Evolutionary conservation across 1,139 yeast genomes (phyloP).

Genomic region (Debaryomyces subglobosus): DNA sequence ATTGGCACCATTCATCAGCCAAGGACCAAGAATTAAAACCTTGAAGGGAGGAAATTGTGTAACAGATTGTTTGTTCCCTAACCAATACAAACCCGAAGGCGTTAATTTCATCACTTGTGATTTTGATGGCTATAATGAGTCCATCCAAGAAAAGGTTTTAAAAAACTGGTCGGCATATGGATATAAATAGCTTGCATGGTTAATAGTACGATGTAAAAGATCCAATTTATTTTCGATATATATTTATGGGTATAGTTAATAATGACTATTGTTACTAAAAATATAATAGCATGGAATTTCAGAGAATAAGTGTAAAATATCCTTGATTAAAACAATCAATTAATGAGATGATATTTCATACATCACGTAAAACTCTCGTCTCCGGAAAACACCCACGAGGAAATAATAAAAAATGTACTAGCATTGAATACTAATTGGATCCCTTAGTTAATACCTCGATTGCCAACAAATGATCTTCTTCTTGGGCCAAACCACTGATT

Average conservation of each 20-base stretch:
- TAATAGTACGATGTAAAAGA: not conserved
- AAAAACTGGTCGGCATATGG: slow-evolving; percentile 1
- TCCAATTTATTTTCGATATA: not conserved
- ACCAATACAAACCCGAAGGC: slow-evolving; percentile 13
- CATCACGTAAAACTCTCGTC: too few relatives aligned
- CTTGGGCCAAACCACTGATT: slow-evolving; percentile 60
- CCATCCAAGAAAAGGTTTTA: not conserved
- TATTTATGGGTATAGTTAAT: not conserved
- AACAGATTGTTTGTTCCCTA: slow-evolving; percentile 19
- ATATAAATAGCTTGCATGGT: not conserved
- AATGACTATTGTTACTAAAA: too few relatives aligned
- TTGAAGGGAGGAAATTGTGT: slow-evolving; percentile 22
- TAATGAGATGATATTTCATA: too few relatives aligned
- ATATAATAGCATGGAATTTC: too few relatives aligned
- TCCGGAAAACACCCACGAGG: not conserved
- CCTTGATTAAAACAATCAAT: too few relatives aligned
- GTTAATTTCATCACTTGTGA: slow-evolving; percentile 17
- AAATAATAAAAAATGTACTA: not conserved
- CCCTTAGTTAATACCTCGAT: slow-evolving; percentile 20
- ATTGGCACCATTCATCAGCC: slow-evolving; percentile 21
- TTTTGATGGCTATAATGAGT: slow-evolving; percentile 6
- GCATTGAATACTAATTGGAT: not conserved
- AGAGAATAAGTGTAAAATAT: too few relatives aligned
- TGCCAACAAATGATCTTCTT: slow-evolving; percentile 50
- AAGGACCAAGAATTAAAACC: slow-evolving; percentile 15